These are phyloP conservation scores for Erysimum cheiranthoides DNA, from an alignment of 345 rosid species.

Conservation along the genomic window DNA sequence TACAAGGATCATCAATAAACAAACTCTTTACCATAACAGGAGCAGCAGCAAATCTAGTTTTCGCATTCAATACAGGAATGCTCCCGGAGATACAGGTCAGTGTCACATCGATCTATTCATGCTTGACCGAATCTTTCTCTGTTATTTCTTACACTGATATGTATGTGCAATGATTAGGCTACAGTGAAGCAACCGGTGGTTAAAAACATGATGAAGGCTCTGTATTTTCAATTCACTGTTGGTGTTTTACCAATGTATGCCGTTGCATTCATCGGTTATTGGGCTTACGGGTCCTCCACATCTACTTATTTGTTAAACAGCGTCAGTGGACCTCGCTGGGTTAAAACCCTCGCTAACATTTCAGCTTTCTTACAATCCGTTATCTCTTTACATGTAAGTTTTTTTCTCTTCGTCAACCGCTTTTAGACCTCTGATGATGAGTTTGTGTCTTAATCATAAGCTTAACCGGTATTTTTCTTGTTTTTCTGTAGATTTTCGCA, in stretches of 20 bases:
- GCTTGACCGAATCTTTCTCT: neutral
- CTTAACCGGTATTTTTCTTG: neutral
- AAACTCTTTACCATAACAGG: constrained; percentile 76
- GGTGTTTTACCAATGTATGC: constrained; percentile 81
- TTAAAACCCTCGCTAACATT: constrained; percentile 74
- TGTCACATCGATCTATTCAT: constrained; percentile 1
- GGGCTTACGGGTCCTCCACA: constrained; percentile 92
- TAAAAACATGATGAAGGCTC: constrained; percentile 83
- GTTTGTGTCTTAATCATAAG: constrained; percentile 1
- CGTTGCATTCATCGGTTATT: constrained; percentile 78
- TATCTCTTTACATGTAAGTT: constrained; percentile 78
- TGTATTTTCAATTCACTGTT: constrained; percentile 77
- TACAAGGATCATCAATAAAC: constrained; percentile 56
- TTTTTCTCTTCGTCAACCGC: constrained; percentile 14
- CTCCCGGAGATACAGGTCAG: constrained; percentile 81
- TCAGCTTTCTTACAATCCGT: constrained; percentile 86
- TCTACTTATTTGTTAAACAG: constrained; percentile 73
- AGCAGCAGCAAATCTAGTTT: constrained; percentile 83
- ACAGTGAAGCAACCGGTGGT: constrained; percentile 84
- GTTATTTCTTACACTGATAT: neutral
- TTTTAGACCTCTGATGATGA: neutral
- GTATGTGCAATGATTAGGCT: constrained; percentile 54
- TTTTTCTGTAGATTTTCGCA: constrained; percentile 69
- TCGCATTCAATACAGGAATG: constrained; percentile 96
- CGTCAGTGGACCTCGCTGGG: constrained; percentile 78